Evolutionary conservation across 768 basidiomycete species (phyloP).

Genomic region (Psilocybe sp.): DNA sequence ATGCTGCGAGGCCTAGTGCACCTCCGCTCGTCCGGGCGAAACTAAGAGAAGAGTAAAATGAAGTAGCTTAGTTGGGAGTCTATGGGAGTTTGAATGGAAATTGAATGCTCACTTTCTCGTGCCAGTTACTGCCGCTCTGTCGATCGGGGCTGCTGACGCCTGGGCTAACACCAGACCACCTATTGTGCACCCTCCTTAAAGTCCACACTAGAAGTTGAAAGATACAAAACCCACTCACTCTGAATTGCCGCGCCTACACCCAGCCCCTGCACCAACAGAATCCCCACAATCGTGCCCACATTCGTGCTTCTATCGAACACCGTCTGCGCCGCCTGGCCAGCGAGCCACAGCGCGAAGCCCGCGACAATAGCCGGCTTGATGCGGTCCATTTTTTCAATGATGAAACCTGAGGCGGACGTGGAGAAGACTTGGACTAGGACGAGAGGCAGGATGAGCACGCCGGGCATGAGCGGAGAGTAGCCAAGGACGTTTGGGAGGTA

Average conservation of each 20-base stretch:
- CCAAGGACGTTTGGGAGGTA: constrained; percentile 7
- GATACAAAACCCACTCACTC: neutral
- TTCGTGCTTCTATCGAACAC: constrained; percentile 1
- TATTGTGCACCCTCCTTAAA: too few species aligned
- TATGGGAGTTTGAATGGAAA: neutral
- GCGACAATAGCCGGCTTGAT: constrained; percentile 2
- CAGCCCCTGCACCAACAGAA: constrained; percentile 4
- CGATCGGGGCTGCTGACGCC: constrained; percentile 4
- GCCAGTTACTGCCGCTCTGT: constrained; percentile 7
- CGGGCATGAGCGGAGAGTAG: constrained; percentile 8
- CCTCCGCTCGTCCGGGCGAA: constrained; percentile 8
- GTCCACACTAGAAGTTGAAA: too few species aligned
- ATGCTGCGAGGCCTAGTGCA: constrained; percentile 7
- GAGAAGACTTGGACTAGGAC: constrained; percentile 7
- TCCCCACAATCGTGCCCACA: constrained; percentile 4
- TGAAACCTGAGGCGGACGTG: constrained; percentile 7
- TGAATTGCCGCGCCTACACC: constrained; percentile 5
- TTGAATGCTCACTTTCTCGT: constrained; percentile 3
- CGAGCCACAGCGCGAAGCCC: constrained; percentile 5
- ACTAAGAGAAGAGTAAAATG: neutral
- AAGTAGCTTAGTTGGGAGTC: neutral
- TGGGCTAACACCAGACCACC: constrained; percentile 4
- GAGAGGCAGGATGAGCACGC: constrained; percentile 7
- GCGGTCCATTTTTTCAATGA: constrained; percentile 4
- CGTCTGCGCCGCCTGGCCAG: constrained; percentile 6